Conservation (phyloP, 108 stramenopile species). For the Aurantiochytrium sp. region DNA sequence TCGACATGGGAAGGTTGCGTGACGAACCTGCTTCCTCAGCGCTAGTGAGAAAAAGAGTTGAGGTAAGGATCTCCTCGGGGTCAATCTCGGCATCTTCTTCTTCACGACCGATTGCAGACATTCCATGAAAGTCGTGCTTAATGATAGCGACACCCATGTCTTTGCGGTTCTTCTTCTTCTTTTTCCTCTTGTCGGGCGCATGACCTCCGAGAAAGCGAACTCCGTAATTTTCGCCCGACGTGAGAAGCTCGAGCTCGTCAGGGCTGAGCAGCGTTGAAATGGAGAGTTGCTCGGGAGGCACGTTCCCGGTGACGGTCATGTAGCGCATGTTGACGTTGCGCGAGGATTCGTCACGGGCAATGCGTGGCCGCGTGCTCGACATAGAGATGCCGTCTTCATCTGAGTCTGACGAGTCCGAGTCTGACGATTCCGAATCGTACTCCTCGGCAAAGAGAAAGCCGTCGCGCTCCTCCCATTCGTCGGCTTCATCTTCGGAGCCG, state of each 20-base stretch:
- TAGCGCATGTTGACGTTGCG: background rate
- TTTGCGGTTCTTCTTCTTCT: background rate
- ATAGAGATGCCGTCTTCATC: background rate
- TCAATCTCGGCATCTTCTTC: background rate
- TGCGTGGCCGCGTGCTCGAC: background rate
- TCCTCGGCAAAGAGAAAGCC: background rate
- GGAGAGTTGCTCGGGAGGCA: background rate
- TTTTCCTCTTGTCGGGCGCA: background rate
- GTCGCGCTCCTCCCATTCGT: background rate
- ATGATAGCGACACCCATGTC: background rate
- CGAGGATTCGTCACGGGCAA: background rate
- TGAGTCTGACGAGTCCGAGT: background rate
- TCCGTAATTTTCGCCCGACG: background rate
- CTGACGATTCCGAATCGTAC: background rate
- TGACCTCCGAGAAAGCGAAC: background rate
- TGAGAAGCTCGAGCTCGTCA: background rate
- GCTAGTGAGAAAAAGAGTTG: background rate
- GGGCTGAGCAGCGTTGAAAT: background rate
- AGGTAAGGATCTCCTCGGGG: background rate
- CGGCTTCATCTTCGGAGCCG: background rate
- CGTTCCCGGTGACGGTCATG: background rate
- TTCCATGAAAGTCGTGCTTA: background rate
- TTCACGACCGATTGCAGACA: background rate
- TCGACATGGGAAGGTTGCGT: background rate
- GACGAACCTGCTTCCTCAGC: background rate